phyloP scores from a whole-genome alignment of 2,329 filamentous ascomycete species.

The Pyricularia sp. region DNA sequence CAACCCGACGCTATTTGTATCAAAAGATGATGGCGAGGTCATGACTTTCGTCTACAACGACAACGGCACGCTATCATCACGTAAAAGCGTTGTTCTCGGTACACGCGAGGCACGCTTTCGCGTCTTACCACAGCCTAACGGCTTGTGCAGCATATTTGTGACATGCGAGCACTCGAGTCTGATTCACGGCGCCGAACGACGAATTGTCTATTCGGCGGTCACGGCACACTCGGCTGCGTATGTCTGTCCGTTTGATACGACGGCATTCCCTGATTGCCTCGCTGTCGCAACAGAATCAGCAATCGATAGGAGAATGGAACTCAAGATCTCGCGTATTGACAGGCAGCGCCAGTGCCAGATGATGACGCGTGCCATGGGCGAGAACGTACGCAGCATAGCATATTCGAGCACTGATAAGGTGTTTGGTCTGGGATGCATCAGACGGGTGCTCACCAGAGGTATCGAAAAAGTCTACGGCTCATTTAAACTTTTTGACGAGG shows the following conservation, averaged over 20 bases:
- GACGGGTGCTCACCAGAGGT: conserved; percentile 58
- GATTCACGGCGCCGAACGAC: conserved; percentile 81
- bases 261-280: conserved; percentile 72
- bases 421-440: conserved; percentile 82
- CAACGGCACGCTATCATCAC: conserved; percentile 54
- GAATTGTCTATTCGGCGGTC: conserved; percentile 87
- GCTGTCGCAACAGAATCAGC: conserved; percentile 63
- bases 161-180: conserved; percentile 91
- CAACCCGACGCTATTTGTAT: conserved; percentile 72
- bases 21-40: conserved; percentile 87
- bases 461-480: conserved; percentile 69
- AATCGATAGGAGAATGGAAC: conserved; percentile 28
- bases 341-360: conserved; percentile 82
- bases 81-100: conserved; percentile 77
- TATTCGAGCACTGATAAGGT: conserved; percentile 72
- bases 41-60: conserved; percentile 69
- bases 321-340: conserved; percentile 77
- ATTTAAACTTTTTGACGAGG: conserved; percentile 86
- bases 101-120: conserved; percentile 79
- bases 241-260: conserved; percentile 73
- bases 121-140: conserved; percentile 55
- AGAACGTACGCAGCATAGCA: conserved; percentile 78
- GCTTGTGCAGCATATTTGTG: conserved; percentile 74
- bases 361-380: conserved; percentile 64
- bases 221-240: conserved; percentile 78